These are phyloP conservation scores for Xylaria sp. DNA, from an alignment of 2,329 filamentous ascomycete species.

Conservation along the genomic window DNA sequence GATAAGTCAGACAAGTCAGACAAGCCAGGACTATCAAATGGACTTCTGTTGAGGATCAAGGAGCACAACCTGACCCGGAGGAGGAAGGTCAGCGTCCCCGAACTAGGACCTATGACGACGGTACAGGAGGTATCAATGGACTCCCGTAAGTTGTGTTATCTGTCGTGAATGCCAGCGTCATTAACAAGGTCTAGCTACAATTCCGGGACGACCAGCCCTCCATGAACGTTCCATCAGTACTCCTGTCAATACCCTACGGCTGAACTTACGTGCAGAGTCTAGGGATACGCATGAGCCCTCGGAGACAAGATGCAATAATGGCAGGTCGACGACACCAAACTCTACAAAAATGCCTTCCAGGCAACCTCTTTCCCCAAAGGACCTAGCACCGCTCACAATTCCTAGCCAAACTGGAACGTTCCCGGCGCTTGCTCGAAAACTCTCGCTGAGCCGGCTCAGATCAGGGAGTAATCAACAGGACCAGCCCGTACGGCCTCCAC, in stretches of 20 bases:
- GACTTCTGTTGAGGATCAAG: constrained; percentile 65
- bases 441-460: constrained; percentile 60
- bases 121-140: constrained; percentile 76
- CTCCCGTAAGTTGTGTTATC: constrained; percentile 67
- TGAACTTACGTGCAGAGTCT: constrained; percentile 56
- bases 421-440: constrained; percentile 52
- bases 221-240: constrained; percentile 74
- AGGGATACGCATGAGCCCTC: constrained; percentile 30
- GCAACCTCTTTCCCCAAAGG: constrained; percentile 63
- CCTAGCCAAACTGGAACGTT: constrained; percentile 54
- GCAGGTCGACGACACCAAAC: constrained; percentile 24
- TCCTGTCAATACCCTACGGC: constrained; percentile 63
- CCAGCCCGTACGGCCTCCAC: constrained; percentile 54
- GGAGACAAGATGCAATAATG: constrained; percentile 2
- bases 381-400: constrained; percentile 68
- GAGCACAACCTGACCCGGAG: constrained; percentile 67
- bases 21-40: constrained; percentile 53
- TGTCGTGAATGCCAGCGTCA: constrained; percentile 1
- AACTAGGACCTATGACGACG: constrained; percentile 75
- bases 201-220: constrained; percentile 72
- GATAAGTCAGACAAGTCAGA: constrained; percentile 55
- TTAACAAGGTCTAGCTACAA: constrained; percentile 65
- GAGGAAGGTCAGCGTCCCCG: constrained; percentile 72
- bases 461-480: constrained; percentile 59
- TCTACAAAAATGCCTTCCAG: constrained; percentile 40